A percentile compares a stretch with the other conserved stretches of the same genome.
Conservation (phyloP, 2,329 filamentous ascomycete genomes). For the Dendrostoma leiphaemia region DNA sequence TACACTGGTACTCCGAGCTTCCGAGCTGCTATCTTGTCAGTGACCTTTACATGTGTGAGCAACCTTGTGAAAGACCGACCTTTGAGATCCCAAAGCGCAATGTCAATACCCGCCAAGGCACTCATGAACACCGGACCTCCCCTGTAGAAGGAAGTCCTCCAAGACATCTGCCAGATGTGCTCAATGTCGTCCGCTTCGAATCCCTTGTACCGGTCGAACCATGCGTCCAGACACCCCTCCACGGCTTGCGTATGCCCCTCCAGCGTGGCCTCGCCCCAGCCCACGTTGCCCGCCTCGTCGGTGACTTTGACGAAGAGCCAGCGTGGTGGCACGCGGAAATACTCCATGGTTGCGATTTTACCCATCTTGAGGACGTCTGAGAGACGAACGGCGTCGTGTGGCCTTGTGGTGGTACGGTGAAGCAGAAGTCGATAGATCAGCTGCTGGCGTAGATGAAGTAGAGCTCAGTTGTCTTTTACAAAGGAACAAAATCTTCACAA, state of each 20-base stretch:
- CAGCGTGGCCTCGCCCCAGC: conserved; percentile 65
- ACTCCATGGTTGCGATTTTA: conserved; percentile 60
- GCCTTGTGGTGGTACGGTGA: too few species aligned
- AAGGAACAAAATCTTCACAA: too few species aligned
- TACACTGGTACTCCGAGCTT: conserved; percentile 56
- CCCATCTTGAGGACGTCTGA: conserved; percentile 40
- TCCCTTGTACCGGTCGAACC: conserved; percentile 53
- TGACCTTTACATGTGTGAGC: too few species aligned
- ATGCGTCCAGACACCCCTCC: conserved; percentile 62
- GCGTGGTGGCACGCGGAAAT: conserved; percentile 63
- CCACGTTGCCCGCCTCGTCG: conserved; percentile 54
- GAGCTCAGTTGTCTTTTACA: too few species aligned
- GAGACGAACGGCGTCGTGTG: too few species aligned
- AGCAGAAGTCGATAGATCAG: neutral
- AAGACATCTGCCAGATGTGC: conserved; percentile 66
- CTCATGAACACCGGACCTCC: conserved; percentile 71
- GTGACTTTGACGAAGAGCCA: conserved; percentile 69
- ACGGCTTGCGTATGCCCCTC: conserved; percentile 65
- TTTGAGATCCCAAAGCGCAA: conserved; percentile 68
- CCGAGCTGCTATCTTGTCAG: conserved; percentile 12
- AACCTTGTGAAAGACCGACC: too few species aligned
- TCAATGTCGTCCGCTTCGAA: conserved; percentile 67
- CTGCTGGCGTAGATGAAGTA: too few species aligned
- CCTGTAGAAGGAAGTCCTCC: conserved; percentile 64
- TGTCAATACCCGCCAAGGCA: conserved; percentile 66